These are phyloP conservation scores for Colletotrichum sp. DNA, from an alignment of 2,329 filamentous ascomycete genomes.

Conservation along the genomic window DNA sequence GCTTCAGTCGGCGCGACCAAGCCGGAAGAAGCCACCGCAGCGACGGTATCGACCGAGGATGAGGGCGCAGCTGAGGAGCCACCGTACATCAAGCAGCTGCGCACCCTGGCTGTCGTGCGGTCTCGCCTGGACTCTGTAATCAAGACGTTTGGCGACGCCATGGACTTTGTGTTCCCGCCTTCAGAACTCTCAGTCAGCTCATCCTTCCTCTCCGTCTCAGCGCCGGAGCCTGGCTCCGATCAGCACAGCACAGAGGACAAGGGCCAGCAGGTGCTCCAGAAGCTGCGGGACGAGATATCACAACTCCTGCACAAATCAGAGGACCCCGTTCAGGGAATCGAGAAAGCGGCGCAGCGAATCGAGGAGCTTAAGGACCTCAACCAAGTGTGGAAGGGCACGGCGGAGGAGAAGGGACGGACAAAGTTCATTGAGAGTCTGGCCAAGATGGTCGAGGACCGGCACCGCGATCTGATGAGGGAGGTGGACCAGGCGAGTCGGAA, in stretches of 20 bases:
- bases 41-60: conserved; percentile 11
- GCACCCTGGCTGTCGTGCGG: conserved; percentile 82
- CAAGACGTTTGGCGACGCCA: conserved; percentile 89
- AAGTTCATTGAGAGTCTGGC: conserved; percentile 84
- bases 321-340: conserved; percentile 70
- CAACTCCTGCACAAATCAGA: conserved; percentile 63
- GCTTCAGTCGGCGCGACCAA: background rate
- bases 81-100: conserved; percentile 76
- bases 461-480: conserved; percentile 58
- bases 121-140: conserved; percentile 87
- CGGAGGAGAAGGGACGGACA: conserved; percentile 84
- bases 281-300: conserved; percentile 74
- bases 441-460: conserved; percentile 81
- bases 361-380: conserved; percentile 79
- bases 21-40: conserved; percentile 6
- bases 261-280: conserved; percentile 79
- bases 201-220: conserved; percentile 88
- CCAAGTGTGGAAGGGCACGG: conserved; percentile 92
- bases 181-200: conserved; percentile 85
- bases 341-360: conserved; percentile 75
- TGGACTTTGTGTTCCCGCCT: conserved; percentile 92
- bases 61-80: conserved; percentile 50
- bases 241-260: conserved; percentile 81
- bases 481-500: conserved; percentile 48
- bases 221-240: conserved; percentile 69